Conservation (phyloP, 805 yeast species). For the Kuraishia ogatae region DNA sequence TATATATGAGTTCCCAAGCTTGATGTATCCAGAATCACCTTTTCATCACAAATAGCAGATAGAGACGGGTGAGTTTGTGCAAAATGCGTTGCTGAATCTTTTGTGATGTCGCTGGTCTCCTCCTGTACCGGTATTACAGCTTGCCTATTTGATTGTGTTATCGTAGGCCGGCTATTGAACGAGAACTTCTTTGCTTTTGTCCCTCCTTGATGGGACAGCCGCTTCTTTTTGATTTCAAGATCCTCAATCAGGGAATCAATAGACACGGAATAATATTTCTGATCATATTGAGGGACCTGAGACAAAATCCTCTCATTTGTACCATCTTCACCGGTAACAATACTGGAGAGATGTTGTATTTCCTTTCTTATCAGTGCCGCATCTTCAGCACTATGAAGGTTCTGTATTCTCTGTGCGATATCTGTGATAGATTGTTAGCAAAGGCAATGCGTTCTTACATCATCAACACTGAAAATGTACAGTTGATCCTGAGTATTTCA, state of each 20-base stretch:
- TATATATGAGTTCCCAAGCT: neutral
- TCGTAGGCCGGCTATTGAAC: constrained; percentile 11
- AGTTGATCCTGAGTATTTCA: too few relatives aligned
- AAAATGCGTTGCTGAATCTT: neutral
- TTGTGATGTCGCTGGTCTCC: neutral
- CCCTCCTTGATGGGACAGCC: constrained; percentile 3
- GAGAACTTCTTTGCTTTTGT: constrained; percentile 11
- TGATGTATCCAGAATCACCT: constrained; percentile 8
- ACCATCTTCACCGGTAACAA: constrained; percentile 9
- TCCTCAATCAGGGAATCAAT: constrained; percentile 11
- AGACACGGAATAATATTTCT: constrained; percentile 11
- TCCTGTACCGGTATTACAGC: constrained; percentile 6
- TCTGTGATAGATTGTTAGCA: neutral
- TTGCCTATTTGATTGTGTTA: neutral
- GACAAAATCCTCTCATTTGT: constrained; percentile 1
- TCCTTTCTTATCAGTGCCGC: constrained; percentile 5
- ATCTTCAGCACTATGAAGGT: constrained; percentile 1
- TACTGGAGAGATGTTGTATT: constrained; percentile 10
- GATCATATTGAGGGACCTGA: constrained; percentile 16
- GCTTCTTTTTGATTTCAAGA: constrained; percentile 12
- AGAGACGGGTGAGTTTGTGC: constrained; percentile 2
- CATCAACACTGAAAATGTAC: too few relatives aligned
- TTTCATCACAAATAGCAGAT: constrained; percentile 6
- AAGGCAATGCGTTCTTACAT: too few relatives aligned
- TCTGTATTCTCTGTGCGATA: constrained; percentile 1